Evolutionary conservation across 2,329 filamentous ascomycete genomes (phyloP), one percentile per base, ranked within the genome.

Genomic region (Cadophora sp.): DNA sequence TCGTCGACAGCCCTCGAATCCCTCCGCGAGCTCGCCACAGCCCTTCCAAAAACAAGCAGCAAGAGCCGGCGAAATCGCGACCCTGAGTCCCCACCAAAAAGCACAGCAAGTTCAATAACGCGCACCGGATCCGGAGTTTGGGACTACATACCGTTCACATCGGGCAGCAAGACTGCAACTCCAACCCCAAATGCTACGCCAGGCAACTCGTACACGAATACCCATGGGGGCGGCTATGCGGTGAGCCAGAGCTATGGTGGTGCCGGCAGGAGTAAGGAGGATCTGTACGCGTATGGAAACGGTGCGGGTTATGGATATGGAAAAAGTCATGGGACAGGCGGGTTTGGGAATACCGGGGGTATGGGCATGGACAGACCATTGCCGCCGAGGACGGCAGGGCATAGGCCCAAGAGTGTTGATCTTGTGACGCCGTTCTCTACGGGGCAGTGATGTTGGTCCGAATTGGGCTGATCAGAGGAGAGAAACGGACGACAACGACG

Each of bases 401-500:
- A 72, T 70, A 82, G 87, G 58, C 86, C 87, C 40, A 88, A 85
- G 79, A 89, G 87, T 79, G 87, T 89, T 73, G 87, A 90, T 79
- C 81, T 90, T 26, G 86, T 90, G 55, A 89, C 87, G 62, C 87
- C 88, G 29, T 75, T 72, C 64, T 70, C 69, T n/a, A n/a, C n/a
- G n/a, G 68, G 65, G 6, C 64, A 68, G 37, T 71, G 58, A 67
- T 7, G 16, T 24, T 27, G 9, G 48, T 34, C 29, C 3, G 31
- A 29, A 16, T 24, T 51, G 40, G 22, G 34, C 16, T 46, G n/a
- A n/a, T 26, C 22, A 19, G 31, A 43, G 3, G 12, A 46, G 56
- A 24, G 22, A 16, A 31, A 22, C 16, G 24, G 26, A 31, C 16
- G 8, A 34, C 53, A 56, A 7, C 31, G 53, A 16, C 3, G 14